Evolutionary conservation across 768 basidiomycete species (phyloP), one percentile per base, ranked within the genome.

Genomic region (Tylopilus intermedius): DNA sequence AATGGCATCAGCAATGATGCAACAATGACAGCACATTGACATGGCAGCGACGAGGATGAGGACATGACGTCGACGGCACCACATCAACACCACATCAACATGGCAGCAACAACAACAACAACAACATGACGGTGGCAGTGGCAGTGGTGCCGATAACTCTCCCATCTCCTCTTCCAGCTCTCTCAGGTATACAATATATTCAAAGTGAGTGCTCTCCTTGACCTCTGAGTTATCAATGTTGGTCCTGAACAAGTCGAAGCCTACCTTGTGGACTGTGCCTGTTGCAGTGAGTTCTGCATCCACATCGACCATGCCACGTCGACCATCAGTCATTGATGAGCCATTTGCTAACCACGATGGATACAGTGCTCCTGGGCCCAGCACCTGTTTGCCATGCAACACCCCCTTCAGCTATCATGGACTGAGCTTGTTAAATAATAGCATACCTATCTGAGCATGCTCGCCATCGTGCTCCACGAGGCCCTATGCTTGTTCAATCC

Each of bases 101-200:
- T n/a, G n/a, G n/a, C n/a, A n/a, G n/a, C n/a, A n/a, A n/a, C n/a
- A n/a, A n/a, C n/a, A n/a, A n/a, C n/a, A n/a, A n/a, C n/a, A n/a
- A n/a, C n/a, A n/a, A n/a, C n/a, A n/a, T n/a, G n/a, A n/a, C n/a
- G n/a, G n/a, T n/a, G n/a, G n/a, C n/a, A n/a, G n/a, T n/a, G n/a
- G n/a, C n/a, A n/a, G n/a, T n/a, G n/a, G n/a, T n/a, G n/a, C n/a
- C n/a, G n/a, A n/a, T n/a, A n/a, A n/a, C n/a, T n/a, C n/a, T n/a
- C n/a, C n/a, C n/a, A 93, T 29, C 79, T 97, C 6, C 82, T 98
- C 59, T 84, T 84, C 24, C 91, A 95, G 67, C 84, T 99, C 35
- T 86, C 91, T 1, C 88, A 96, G 68, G 87, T 97, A 11, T 99
- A 97, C 72, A 87, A 84, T 27, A 83, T 86, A 11, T 84, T 97